Base-by-base conservation (phyloP, 177 flowering plant species). In the Tripterygium wilfordii region DNA sequence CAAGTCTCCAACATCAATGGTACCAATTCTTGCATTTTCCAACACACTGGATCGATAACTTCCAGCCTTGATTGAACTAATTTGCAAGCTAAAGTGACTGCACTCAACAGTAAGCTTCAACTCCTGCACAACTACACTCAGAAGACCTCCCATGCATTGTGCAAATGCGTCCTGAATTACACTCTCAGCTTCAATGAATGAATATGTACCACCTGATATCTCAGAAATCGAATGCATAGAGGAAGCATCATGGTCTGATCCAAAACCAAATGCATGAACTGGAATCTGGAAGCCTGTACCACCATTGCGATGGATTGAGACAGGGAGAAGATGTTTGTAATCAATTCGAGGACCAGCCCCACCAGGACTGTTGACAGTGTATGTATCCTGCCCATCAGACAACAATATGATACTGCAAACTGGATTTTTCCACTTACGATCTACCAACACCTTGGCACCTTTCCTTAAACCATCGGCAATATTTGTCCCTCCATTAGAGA, bases 81-180 rank as follows among this genome's bases (percentile, higher is more conserved):
- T 56, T 14, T 20, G 53, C 51, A 80, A 36, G 30, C 55, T 55
- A n/a, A 79, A 78, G 53, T 72, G 67, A 15, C 60, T 54, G 39
- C 84, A 82, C 39, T 74, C 76, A 7, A 88, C 36, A 18, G 39
- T 40, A 8, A 88, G 73, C 41, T 39, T 60, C 23, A 80, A 64
- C 32, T 79, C 85, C 62, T 82, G 90, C 33, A 71, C 82, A 19
- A 85, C 96, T 32, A 88, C 96, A 46, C 90, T 88, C n/a, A 88
- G 57, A 10, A 88, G 79, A 25, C 96, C 96, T 23, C 96, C 96
- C 36, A 88, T 84, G 58, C 96, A 88, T 54, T 88, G 96, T 15
- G 96, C 96, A 67, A 88, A 88, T 2, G 96, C 96, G 53, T 88
- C 96, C 63, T 88, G 96, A 48, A 88, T 83, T 42, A 75, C 88